phyloP scores from a whole-genome alignment of 495 filamentous ascomycete species.

The Tuber microsphaerosporum region DNA sequence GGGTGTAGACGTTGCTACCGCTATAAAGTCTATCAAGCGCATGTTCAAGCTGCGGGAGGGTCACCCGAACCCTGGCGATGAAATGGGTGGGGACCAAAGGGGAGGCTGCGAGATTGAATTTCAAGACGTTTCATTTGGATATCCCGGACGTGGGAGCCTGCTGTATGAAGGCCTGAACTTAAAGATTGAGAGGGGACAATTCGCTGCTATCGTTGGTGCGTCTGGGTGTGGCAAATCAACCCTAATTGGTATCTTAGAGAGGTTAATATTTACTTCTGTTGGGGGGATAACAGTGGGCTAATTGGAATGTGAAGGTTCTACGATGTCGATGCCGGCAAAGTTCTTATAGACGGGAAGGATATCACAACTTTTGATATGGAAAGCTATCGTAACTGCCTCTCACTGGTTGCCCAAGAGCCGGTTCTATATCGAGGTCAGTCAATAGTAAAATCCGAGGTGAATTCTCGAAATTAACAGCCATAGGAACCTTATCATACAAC shows the following conservation, averaged over 20 bases:
- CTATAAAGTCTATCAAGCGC: slow-evolving; percentile 15
- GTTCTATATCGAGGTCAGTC: slow-evolving; percentile 53
- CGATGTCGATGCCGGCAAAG: slow-evolving; percentile 47
- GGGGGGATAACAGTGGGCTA: slow-evolving; percentile 8
- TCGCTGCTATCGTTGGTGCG: slow-evolving; percentile 62
- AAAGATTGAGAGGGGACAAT: slow-evolving; percentile 58
- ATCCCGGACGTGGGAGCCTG: slow-evolving; percentile 50
- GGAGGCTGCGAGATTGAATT: slow-evolving; percentile 54
- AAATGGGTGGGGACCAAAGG: slow-evolving; percentile 4
- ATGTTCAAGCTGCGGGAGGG: slow-evolving; percentile 19
- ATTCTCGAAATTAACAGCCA: background rate
- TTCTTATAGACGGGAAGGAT: slow-evolving; percentile 49
- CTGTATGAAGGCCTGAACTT: slow-evolving; percentile 52
- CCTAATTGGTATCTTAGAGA: slow-evolving; percentile 57
- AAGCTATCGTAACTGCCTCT: slow-evolving; percentile 52
- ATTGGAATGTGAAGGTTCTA: slow-evolving; percentile 49
- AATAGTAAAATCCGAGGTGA: background rate
- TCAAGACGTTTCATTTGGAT: slow-evolving; percentile 54
- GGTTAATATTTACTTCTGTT: slow-evolving; percentile 22
- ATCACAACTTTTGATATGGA: slow-evolving; percentile 47
- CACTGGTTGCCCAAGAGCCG: slow-evolving; percentile 56
- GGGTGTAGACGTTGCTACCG: slow-evolving; percentile 15
- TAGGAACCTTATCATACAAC: slow-evolving; percentile 52
- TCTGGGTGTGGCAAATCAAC: slow-evolving; percentile 70
- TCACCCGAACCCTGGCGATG: slow-evolving; percentile 6